These are phyloP conservation scores for Penicillium mononematosum DNA, from an alignment of 495 filamentous ascomycete species.

Conservation along the genomic window DNA sequence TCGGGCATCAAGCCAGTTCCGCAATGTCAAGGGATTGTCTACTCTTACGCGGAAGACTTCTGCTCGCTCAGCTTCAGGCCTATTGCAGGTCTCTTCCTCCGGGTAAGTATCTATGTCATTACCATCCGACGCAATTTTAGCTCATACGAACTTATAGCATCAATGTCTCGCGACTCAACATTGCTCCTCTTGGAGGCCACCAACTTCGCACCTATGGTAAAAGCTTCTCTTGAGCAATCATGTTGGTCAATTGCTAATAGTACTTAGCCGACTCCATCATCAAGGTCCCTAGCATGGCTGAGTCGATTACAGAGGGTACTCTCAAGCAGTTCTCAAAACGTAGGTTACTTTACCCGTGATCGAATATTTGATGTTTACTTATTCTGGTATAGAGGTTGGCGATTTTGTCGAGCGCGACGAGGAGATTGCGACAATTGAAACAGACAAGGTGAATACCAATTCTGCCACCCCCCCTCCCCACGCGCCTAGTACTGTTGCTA, in stretches of 20 bases:
- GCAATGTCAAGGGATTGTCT: constrained; percentile 27
- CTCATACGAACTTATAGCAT: constrained; percentile 21
- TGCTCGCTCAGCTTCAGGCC: constrained; percentile 25
- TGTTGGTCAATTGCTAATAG: constrained; percentile 14
- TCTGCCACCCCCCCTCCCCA: background rate
- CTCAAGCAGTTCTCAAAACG: constrained; percentile 93
- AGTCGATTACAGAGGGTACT: constrained; percentile 97
- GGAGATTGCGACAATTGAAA: constrained; percentile 98
- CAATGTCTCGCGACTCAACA: constrained; percentile 31
- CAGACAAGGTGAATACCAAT: constrained; percentile 77
- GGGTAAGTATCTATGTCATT: constrained; percentile 25
- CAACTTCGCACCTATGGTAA: constrained; percentile 45
- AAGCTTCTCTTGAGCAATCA: background rate
- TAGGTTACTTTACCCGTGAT: constrained; percentile 26
- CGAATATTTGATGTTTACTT: constrained; percentile 17
- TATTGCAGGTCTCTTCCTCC: constrained; percentile 27
- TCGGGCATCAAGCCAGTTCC: constrained; percentile 27
- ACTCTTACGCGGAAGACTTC: constrained; percentile 26
- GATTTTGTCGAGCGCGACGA: constrained; percentile 96
- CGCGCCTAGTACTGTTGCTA: background rate
- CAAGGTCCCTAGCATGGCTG: constrained; percentile 97
- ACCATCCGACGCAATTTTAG: background rate
- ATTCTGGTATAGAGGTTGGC: constrained; percentile 63
- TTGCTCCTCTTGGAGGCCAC: constrained; percentile 32
- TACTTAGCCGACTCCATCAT: constrained; percentile 70